Evolutionary conservation across 257 asterid genomes (phyloP).

Genomic region (Coffea eugenioides): DNA sequence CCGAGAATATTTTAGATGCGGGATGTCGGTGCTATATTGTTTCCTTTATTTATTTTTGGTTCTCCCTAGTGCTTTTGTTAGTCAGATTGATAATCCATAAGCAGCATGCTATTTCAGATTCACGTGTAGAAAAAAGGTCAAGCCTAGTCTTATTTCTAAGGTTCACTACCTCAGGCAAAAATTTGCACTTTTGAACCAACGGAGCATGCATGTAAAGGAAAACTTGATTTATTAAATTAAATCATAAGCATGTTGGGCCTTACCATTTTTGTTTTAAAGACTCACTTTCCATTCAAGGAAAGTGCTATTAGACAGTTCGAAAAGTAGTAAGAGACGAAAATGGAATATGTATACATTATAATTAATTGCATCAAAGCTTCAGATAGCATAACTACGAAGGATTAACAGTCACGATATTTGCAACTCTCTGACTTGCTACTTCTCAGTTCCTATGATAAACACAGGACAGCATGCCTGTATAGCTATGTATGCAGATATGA

Average conservation of each 20-base stretch:
- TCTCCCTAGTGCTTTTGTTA: neutral
- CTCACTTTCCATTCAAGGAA: neutral
- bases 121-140: neutral
- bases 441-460: constrained; percentile 7
- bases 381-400: neutral
- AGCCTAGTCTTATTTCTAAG: neutral
- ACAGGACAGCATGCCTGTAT: neutral
- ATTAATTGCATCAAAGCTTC: neutral
- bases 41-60: no score
- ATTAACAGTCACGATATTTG: neutral
- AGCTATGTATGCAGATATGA: neutral
- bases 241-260: neutral
- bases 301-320: neutral
- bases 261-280: neutral
- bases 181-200: neutral
- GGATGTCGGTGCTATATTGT: neutral
- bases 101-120: neutral
- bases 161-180: neutral
- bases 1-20: neutral
- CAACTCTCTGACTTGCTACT: neutral
- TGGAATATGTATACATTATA: neutral
- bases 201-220: neutral
- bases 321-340: neutral
- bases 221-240: neutral
- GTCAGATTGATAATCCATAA: neutral